phyloP scores from a whole-genome alignment of 2,329 filamentous ascomycete species.

The Plectosphaerella plurivora region DNA sequence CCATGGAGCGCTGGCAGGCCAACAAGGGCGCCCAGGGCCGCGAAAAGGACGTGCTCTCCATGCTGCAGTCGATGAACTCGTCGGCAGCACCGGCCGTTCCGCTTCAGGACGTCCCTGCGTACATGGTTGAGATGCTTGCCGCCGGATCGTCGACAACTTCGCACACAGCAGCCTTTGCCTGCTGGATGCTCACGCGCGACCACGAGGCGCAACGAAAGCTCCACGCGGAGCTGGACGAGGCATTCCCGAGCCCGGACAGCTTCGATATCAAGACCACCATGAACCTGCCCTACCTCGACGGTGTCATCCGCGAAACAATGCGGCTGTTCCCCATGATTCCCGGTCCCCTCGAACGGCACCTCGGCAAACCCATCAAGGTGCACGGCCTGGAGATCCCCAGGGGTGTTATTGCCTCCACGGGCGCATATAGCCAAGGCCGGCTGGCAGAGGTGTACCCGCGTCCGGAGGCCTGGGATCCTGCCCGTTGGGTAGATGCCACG shows the following conservation, averaged over 20 bases:
- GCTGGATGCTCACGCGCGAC: background rate
- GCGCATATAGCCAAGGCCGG: background rate
- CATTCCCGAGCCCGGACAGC: background rate
- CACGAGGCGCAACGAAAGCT: background rate
- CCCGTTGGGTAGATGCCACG: background rate
- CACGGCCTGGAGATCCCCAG: background rate
- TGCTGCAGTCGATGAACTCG: background rate
- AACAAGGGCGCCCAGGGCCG: background rate
- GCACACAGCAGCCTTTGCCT: background rate
- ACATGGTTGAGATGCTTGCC: background rate
- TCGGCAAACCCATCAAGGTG: background rate
- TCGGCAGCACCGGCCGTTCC: background rate
- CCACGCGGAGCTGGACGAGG: background rate
- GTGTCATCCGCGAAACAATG: background rate
- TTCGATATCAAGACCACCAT: background rate
- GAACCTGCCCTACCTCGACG: background rate
- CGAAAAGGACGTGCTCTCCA: background rate
- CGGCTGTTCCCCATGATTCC: background rate
- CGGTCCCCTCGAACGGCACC: background rate
- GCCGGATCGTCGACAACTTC: background rate
- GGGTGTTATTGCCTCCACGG: background rate
- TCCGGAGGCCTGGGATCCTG: background rate
- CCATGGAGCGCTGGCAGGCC: background rate
- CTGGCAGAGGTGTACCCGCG: background rate
- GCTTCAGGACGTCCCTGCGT: background rate